These are phyloP conservation scores for Talaromyces sp. DNA, from an alignment of 2,329 filamentous ascomycete genomes.

Conservation along the genomic window DNA sequence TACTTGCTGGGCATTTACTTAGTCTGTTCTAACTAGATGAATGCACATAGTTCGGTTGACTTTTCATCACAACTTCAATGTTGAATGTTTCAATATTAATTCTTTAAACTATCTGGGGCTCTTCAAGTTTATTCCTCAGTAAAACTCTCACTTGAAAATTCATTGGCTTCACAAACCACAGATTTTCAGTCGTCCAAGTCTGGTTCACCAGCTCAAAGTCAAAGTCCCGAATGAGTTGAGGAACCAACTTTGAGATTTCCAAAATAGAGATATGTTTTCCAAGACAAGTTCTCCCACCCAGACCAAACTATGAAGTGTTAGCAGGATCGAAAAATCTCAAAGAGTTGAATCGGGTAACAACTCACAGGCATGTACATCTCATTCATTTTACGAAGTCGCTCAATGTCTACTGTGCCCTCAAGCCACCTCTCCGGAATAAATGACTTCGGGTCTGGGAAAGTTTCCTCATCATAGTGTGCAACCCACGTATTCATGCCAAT, in stretches of 20 bases:
- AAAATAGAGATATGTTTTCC: neutral
- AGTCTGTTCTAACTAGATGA: too few relatives aligned
- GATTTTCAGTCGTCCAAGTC: neutral
- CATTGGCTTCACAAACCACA: neutral
- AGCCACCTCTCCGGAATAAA: constrained; percentile 54
- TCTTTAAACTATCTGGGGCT: too few relatives aligned
- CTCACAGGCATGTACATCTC: constrained; percentile 44
- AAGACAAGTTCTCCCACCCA: neutral
- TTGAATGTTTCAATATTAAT: too few relatives aligned
- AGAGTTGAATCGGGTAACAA: neutral
- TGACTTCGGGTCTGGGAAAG: constrained; percentile 47
- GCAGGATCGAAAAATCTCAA: too few relatives aligned
- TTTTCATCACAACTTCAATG: too few relatives aligned
- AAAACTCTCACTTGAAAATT: neutral
- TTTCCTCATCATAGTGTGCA: constrained; percentile 44
- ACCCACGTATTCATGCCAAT: constrained; percentile 51
- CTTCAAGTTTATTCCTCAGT: too few relatives aligned
- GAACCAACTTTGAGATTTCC: neutral
- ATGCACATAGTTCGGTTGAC: too few relatives aligned
- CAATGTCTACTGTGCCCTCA: constrained; percentile 28
- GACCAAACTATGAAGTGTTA: neutral
- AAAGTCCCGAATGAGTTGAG: neutral
- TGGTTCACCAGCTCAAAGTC: neutral
- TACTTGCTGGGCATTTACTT: too few relatives aligned
- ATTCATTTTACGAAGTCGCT: constrained; percentile 36